phyloP scores from a whole-genome alignment of 371 early-diverging fungal species.

The Mortierella sp. region DNA sequence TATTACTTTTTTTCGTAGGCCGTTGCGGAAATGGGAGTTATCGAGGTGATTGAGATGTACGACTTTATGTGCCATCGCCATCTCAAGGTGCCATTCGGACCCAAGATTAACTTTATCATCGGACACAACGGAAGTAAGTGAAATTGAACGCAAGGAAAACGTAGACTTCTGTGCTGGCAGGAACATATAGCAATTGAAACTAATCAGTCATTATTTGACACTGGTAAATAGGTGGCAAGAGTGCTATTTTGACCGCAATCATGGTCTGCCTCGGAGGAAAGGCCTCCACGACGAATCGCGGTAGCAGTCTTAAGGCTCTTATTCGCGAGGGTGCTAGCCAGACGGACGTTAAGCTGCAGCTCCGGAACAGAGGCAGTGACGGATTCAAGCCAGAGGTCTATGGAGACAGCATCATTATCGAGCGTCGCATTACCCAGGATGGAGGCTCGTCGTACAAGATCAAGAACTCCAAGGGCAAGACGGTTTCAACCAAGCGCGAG shows the following conservation, averaged over 20 bases:
- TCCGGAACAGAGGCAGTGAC: constrained; percentile 88
- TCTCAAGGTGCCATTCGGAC: constrained; percentile 82
- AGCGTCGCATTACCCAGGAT: constrained; percentile 83
- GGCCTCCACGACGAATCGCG: constrained; percentile 90
- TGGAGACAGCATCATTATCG: constrained; percentile 86
- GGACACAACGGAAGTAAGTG: constrained; percentile 93
- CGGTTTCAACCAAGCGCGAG: constrained; percentile 80
- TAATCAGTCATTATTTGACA: not conserved
- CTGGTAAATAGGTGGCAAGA: constrained; percentile 82
- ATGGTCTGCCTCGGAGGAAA: constrained; percentile 93
- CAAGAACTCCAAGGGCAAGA: constrained; percentile 69
- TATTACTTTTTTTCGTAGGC: constrained; percentile 31
- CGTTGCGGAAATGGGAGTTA: constrained; percentile 75
- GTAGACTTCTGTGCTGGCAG: not conserved
- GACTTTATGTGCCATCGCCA: constrained; percentile 97
- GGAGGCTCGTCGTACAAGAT: constrained; percentile 83
- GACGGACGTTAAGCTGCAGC: constrained; percentile 74
- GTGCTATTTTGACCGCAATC: constrained; percentile 94
- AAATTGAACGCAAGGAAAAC: not conserved
- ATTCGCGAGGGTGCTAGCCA: constrained; percentile 87
- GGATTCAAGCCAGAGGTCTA: constrained; percentile 85
- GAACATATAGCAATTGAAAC: not conserved
- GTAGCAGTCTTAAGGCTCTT: constrained; percentile 78
- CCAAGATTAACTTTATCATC: constrained; percentile 95
- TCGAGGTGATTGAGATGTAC: constrained; percentile 83